Evolutionary conservation across 75 land plant genomes (phyloP).

Genomic region (Gnetum montanum): DNA sequence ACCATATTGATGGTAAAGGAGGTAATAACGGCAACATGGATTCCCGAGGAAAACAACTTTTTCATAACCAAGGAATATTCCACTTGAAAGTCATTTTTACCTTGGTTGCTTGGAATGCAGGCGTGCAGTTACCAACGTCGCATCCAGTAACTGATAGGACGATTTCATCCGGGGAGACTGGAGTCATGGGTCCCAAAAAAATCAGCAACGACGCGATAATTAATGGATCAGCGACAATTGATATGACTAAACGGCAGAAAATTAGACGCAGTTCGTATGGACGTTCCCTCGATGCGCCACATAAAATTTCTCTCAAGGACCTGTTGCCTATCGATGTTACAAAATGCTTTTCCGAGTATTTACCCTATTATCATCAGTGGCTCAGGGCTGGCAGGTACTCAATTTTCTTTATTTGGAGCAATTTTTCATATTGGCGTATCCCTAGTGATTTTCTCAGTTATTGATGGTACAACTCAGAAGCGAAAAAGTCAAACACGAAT

Average conservation of each 20-base stretch:
- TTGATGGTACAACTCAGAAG: no score
- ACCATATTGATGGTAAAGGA: no score
- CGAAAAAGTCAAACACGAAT: no score
- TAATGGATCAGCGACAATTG: not conserved
- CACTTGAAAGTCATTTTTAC: no score
- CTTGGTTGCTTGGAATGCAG: no score
- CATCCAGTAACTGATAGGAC: not conserved
- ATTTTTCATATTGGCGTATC: not conserved
- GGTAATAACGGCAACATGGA: no score
- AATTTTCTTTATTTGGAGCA: not conserved
- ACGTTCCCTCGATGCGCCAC: not conserved
- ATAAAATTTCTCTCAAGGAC: slow-evolving; percentile 3
- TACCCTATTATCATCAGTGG: slow-evolving; percentile 26
- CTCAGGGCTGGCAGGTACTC: slow-evolving; percentile 55
- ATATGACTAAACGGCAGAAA: not conserved
- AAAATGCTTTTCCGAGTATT: slow-evolving; percentile 9
- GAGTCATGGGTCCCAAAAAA: not conserved
- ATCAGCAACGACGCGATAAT: not conserved
- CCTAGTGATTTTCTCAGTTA: no score
- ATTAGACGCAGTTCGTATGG: not conserved
- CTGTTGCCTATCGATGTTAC: slow-evolving; percentile 8
- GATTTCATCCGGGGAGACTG: not conserved
- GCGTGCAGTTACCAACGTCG: no score
- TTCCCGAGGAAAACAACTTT: no score
- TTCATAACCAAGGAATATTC: no score